These are phyloP conservation scores for Mikania micrantha DNA, from an alignment of 129 eudicot species.

Conservation along the genomic window DNA sequence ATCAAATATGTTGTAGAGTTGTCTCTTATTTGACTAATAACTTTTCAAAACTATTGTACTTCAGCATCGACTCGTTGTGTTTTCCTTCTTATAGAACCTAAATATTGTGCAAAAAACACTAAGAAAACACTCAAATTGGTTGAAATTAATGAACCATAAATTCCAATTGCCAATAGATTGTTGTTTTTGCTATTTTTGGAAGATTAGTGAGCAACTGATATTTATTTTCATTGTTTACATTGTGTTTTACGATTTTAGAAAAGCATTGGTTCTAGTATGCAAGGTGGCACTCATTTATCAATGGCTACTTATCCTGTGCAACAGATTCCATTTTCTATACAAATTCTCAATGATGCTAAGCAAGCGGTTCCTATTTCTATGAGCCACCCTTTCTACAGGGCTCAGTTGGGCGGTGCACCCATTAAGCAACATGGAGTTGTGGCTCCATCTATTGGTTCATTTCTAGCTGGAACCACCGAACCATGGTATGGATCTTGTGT, in stretches of 20 bases:
- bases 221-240: constrained; percentile 9
- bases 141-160: not conserved
- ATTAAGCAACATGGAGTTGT: constrained; percentile 49
- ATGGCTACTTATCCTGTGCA: constrained; percentile 37
- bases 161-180: not conserved
- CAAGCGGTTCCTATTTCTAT: constrained; percentile 33
- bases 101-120: not conserved
- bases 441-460: constrained; percentile 37
- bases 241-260: constrained; percentile 20
- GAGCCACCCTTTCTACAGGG: constrained; percentile 41
- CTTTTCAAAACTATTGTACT: not conserved
- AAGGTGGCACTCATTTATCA: constrained; percentile 36
- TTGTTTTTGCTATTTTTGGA: constrained; percentile 8
- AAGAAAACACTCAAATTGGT: not conserved
- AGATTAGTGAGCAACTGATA: not conserved
- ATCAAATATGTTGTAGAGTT: not conserved
- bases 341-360: constrained; percentile 31
- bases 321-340: constrained; percentile 36
- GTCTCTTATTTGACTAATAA: not conserved
- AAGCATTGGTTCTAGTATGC: constrained; percentile 36
- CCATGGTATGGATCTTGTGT: constrained; percentile 36
- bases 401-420: constrained; percentile 44
- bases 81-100: not conserved
- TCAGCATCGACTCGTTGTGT: not conserved
- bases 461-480: constrained; percentile 58